Conservation (phyloP, 257 asterid species). For the Mitragyna speciosa region DNA sequence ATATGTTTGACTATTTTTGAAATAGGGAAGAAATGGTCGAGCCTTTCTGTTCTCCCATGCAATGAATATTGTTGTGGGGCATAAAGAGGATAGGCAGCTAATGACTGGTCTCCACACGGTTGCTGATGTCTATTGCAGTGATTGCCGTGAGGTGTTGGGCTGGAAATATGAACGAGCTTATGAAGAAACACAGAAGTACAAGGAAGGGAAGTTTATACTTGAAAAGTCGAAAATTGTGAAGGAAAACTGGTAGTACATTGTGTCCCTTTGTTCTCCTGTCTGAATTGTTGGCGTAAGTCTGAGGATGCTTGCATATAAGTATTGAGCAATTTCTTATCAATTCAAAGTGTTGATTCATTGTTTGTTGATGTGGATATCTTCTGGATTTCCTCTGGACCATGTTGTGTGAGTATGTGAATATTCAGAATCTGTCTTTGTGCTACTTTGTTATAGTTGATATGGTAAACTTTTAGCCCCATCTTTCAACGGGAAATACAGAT, state of each 20-base stretch:
- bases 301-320: slow-evolving; percentile 16
- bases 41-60: slow-evolving; percentile 79
- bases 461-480: background rate
- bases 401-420: slow-evolving; percentile 29
- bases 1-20: slow-evolving; percentile 8
- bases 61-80: slow-evolving; percentile 59
- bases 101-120: slow-evolving; percentile 83
- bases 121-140: slow-evolving; percentile 64
- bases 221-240: slow-evolving; percentile 72
- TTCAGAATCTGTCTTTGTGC: background rate
- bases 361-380: slow-evolving; percentile 34
- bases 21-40: slow-evolving; percentile 69
- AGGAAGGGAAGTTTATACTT: slow-evolving; percentile 77
- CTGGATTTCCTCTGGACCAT: slow-evolving; percentile 12
- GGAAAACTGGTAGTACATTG: slow-evolving; percentile 66
- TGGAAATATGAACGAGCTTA: slow-evolving; percentile 82
- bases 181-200: slow-evolving; percentile 70
- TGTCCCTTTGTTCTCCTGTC: slow-evolving; percentile 9
- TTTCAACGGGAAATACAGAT: background rate
- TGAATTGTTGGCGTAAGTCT: slow-evolving; percentile 17
- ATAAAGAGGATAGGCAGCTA: slow-evolving; percentile 66
- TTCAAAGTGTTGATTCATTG: slow-evolving; percentile 36
- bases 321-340: slow-evolving; percentile 12
- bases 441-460: background rate
- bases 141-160: slow-evolving; percentile 67